These are phyloP conservation scores for Albizia julibrissin DNA, from an alignment of 306 rosid species.

Conservation along the genomic window DNA sequence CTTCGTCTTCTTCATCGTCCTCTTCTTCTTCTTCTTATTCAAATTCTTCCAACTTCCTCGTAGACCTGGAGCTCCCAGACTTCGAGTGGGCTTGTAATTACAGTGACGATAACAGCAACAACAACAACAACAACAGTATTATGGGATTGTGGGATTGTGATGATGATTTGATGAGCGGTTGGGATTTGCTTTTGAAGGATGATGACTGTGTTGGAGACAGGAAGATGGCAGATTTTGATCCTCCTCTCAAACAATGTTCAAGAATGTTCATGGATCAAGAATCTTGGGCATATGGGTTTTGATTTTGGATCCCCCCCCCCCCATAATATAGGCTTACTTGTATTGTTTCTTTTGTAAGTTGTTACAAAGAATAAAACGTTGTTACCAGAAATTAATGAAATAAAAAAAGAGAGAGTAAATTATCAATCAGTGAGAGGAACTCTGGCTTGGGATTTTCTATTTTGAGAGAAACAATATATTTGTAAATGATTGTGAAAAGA, in stretches of 20 bases:
- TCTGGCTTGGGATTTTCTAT: not conserved
- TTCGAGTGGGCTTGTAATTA: slow-evolving; percentile 58
- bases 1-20: slow-evolving; percentile 40
- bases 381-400: not conserved
- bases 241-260: slow-evolving; percentile 38
- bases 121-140: slow-evolving; percentile 20
- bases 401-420: not conserved
- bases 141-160: slow-evolving; percentile 50
- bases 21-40: slow-evolving; percentile 42
- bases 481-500: not conserved
- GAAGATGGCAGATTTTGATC: slow-evolving; percentile 37
- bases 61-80: slow-evolving; percentile 54
- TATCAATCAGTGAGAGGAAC: not conserved
- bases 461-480: not conserved
- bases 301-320: too few relatives aligned
- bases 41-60: slow-evolving; percentile 47
- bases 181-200: slow-evolving; percentile 53
- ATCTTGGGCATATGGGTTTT: slow-evolving; percentile 56
- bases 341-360: slow-evolving; percentile 34
- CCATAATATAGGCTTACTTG: slow-evolving; percentile 22
- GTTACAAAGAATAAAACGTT: slow-evolving; percentile 26
- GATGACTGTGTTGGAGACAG: slow-evolving; percentile 29
- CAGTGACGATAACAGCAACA: not conserved
- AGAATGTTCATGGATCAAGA: slow-evolving; percentile 51
- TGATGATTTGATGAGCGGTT: slow-evolving; percentile 51